Conservation (phyloP, 805 yeast species). For the Grigorovia humatica region DNA sequence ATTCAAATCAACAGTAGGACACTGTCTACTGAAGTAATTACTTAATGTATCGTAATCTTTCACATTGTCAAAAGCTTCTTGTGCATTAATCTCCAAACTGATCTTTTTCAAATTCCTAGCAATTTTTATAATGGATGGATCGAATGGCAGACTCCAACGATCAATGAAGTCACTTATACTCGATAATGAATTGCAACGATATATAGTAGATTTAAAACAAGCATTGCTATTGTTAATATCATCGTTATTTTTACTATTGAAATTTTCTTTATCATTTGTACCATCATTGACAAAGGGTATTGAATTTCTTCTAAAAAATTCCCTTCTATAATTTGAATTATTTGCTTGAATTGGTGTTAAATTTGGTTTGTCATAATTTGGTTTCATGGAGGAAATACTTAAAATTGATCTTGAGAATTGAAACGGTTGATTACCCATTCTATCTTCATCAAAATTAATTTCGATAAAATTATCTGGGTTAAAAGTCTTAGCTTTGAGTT, state of each 20-base stretch:
- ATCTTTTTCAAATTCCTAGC: constrained; percentile 22
- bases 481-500: not conserved
- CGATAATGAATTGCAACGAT: constrained; percentile 21
- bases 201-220: not conserved
- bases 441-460: not conserved
- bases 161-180: constrained; percentile 19
- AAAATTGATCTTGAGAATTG: constrained; percentile 9
- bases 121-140: constrained; percentile 22
- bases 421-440: not conserved
- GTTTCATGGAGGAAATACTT: constrained; percentile 18
- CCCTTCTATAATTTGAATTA: constrained; percentile 17
- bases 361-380: constrained; percentile 18
- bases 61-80: constrained; percentile 7
- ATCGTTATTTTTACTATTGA: not conserved
- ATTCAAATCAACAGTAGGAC: not conserved
- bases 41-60: not conserved
- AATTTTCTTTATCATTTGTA: not conserved
- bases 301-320: constrained; percentile 21
- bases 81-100: constrained; percentile 8
- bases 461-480: constrained; percentile 2
- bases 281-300: constrained; percentile 13
- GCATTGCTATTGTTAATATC: not conserved
- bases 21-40: not conserved
- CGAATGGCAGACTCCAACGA: constrained; percentile 24
- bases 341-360: constrained; percentile 9